A percentile compares a stretch with the other conserved stretches of the same genome.
phyloP scores from a whole-genome alignment of 2,329 filamentous ascomycete genomes.

The Zymoseptoria pseudotritici region DNA sequence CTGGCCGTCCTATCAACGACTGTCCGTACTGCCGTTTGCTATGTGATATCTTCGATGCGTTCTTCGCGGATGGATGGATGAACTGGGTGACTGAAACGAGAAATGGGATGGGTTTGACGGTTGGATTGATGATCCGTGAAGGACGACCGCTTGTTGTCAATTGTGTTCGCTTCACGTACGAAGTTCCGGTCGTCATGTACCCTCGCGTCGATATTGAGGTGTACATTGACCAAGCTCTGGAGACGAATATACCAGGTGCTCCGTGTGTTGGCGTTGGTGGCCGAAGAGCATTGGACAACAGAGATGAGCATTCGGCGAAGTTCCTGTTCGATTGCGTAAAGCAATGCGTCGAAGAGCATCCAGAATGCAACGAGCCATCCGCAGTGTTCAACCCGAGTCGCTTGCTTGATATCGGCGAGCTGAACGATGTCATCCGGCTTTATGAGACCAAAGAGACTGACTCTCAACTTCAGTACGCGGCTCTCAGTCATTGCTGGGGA shows the following conservation, averaged over 20 bases:
- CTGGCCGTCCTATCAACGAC: background rate
- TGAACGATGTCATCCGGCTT: background rate
- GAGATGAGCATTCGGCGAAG: background rate
- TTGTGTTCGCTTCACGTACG: background rate
- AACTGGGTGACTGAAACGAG: background rate
- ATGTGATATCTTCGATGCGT: background rate
- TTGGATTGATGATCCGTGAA: background rate
- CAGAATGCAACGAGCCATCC: background rate
- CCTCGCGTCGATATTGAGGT: slow-evolving; percentile 1
- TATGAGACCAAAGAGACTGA: background rate
- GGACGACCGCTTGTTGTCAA: background rate
- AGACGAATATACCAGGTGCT: background rate
- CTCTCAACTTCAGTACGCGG: background rate
- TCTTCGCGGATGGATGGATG: slow-evolving; percentile 1
- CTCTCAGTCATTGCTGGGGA: slow-evolving; percentile 3
- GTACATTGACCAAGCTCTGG: background rate
- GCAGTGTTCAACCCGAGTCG: background rate
- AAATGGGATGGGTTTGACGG: background rate
- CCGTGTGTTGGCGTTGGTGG: background rate
- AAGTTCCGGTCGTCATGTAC: background rate
- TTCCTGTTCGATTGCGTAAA: slow-evolving; percentile 1
- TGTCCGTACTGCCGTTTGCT: slow-evolving; percentile 1
- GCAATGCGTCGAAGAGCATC: background rate
- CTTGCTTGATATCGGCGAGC: background rate
- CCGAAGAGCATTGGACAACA: background rate